Conservation (phyloP, 2,329 filamentous ascomycete genomes). For the Aspergillus puulaauensis region DNA sequence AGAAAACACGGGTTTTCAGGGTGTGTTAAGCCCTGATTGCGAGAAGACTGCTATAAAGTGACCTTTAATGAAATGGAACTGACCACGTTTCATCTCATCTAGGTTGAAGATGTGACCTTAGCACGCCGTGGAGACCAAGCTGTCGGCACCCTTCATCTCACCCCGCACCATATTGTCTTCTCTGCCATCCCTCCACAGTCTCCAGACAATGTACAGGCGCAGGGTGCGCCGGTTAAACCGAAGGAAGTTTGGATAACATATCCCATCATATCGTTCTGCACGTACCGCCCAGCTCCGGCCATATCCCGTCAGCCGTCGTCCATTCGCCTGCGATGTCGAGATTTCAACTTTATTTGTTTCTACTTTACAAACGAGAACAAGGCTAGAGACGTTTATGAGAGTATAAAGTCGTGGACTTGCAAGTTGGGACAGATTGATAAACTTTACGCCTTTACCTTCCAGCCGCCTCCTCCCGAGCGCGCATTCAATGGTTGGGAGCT, state of each 20-base stretch:
- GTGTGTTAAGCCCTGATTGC: constrained; percentile 22
- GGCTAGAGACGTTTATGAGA: constrained; percentile 84
- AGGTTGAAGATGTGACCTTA: constrained; percentile 59
- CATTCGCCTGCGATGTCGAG: constrained; percentile 83
- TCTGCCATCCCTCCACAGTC: constrained; percentile 51
- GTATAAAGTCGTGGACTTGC: constrained; percentile 77
- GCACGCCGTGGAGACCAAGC: constrained; percentile 57
- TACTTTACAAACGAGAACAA: constrained; percentile 74
- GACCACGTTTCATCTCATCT: constrained; percentile 6
- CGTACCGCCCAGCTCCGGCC: constrained; percentile 70
- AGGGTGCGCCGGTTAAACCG: constrained; percentile 46
- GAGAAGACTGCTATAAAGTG: background rate
- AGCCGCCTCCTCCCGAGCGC: constrained; percentile 70
- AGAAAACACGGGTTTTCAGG: constrained; percentile 47
- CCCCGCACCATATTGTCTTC: constrained; percentile 65
- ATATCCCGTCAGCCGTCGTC: constrained; percentile 71
- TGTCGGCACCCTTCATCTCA: constrained; percentile 61
- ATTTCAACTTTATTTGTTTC: constrained; percentile 92
- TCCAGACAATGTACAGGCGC: constrained; percentile 39
- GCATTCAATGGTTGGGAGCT: constrained; percentile 76
- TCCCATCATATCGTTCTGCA: constrained; percentile 82
- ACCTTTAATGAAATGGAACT: background rate
- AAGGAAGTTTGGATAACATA: constrained; percentile 92
- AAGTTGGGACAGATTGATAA: constrained; percentile 80
- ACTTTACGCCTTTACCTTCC: constrained; percentile 86